A percentile compares a stretch with the other conserved stretches of the same genome.
Conservation (phyloP, 139 green algal species). For the Picocystis salinarum region DNA sequence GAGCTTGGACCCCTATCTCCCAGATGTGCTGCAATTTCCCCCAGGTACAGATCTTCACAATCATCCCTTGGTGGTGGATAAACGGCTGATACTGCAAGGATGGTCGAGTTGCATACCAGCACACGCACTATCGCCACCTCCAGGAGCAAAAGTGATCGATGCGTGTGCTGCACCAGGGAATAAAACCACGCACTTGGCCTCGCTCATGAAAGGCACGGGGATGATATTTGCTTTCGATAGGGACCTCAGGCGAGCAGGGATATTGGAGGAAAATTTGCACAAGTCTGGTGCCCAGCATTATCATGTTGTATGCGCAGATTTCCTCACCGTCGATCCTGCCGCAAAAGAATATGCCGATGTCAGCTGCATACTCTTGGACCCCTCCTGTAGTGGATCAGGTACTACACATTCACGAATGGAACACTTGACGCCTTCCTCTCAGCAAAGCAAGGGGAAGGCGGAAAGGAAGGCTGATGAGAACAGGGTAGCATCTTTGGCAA, state of each 20-base stretch:
- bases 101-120: conserved; percentile 77
- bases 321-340: conserved; percentile 43
- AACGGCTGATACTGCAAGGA: conserved; percentile 53
- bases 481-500: conserved; percentile 5
- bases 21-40: conserved; percentile 64
- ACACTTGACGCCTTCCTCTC: conserved; percentile 40
- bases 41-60: conserved; percentile 68
- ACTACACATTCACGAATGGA: conserved; percentile 48
- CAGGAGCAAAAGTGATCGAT: conserved; percentile 67
- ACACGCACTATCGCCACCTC: conserved; percentile 44
- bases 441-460: neutral
- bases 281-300: conserved; percentile 23
- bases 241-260: conserved; percentile 39
- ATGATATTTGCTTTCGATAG: conserved; percentile 67
- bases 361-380: conserved; percentile 68
- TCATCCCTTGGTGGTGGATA: conserved; percentile 52
- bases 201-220: conserved; percentile 32
- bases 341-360: conserved; percentile 22
- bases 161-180: conserved; percentile 88
- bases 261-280: conserved; percentile 37
- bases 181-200: conserved; percentile 90
- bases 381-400: conserved; percentile 65
- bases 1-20: conserved; percentile 36
- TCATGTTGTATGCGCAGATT: conserved; percentile 35
- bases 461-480: neutral